These are phyloP conservation scores for Eucalyptus sp. DNA, from an alignment of 345 rosid genomes.

Conservation along the genomic window DNA sequence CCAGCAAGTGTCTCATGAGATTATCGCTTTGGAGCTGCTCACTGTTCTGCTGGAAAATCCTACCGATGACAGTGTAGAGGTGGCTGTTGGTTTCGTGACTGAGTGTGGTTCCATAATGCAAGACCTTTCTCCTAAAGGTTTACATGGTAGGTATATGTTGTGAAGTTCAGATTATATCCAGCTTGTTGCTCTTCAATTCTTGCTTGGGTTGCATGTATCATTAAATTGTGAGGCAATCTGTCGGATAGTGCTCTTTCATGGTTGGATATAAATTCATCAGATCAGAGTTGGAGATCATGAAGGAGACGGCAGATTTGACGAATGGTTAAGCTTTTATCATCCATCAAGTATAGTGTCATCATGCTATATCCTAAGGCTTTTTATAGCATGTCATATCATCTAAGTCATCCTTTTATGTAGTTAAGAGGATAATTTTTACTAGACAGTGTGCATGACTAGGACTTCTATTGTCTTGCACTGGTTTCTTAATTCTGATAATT, in stretches of 20 bases:
- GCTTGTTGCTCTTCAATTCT: not conserved
- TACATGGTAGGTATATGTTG: constrained; percentile 42
- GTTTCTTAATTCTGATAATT: not conserved
- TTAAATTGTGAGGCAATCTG: not conserved
- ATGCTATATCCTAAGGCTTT: not conserved
- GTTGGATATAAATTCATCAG: not conserved
- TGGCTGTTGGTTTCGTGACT: constrained; percentile 83
- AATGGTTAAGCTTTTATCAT: not conserved
- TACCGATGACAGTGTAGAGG: constrained; percentile 93
- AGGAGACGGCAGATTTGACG: not conserved
- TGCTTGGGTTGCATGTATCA: not conserved
- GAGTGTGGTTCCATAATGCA: constrained; percentile 93
- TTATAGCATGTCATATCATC: not conserved
- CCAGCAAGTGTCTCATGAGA: constrained; percentile 85
- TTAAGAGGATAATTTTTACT: not conserved
- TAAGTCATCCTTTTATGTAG: not conserved
- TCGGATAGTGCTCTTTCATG: not conserved
- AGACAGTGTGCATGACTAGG: not conserved
- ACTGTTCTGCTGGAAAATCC: constrained; percentile 68
- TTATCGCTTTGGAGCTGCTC: constrained; percentile 69
- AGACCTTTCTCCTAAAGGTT: constrained; percentile 82
- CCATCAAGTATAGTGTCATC: not conserved
- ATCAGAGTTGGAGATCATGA: not conserved
- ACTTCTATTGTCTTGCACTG: not conserved
- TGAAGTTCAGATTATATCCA: not conserved